Base-by-base conservation (phyloP, 306 rosid species). In the Lathyrus tuberosus region DNA sequence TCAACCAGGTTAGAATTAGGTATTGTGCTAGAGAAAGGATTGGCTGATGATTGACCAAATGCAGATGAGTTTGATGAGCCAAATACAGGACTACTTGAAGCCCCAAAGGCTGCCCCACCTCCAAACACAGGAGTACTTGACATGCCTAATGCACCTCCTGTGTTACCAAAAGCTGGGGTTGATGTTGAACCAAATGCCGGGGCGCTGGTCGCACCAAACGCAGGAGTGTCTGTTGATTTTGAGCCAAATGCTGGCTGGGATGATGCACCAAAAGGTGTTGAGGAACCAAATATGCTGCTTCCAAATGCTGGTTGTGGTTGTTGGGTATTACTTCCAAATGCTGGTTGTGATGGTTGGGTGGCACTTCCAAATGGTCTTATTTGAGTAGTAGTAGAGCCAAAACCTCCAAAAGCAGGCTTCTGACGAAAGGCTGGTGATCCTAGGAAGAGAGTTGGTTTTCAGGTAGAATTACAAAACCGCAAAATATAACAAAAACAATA, bases 241-340 rank as follows among this genome's bases (percentile, higher is more conserved):
- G 35, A 4, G 4, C 35, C 35, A 30, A 30, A 30, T 30, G 35
- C 35, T 3, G 35, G 35, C 82, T 83, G 96, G 54, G 79, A 63
- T 53, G 92, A 47, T 53, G 80, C 90, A 58, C 89, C 96, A 73
- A 92, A 87, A 77, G 96, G 92, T 66, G 93, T 79, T 65, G 96
- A 77, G 52, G 96, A 83, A 74, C 96, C 95, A 81, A 95, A 91
- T 54, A 89, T 51, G 68, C 89, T 86, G 82, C 88, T 87, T 52
- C 99, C 99, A 67, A 94, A 91, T 49, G 95, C 89, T n/a, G n/a
- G n/a, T n/a, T n/a, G n/a, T 43, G 96, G 88, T 37, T 80, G 87
- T 65, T 88, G 97, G 24, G 76, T 46, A 35, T 94, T 59, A 73
- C 80, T 83, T 74, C 97, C 95, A 72, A 91, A 91, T 52, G 95